Evolutionary conservation across 1,284 basidiomycete species (phyloP).

Genomic region (Leccinum pachyderme): DNA sequence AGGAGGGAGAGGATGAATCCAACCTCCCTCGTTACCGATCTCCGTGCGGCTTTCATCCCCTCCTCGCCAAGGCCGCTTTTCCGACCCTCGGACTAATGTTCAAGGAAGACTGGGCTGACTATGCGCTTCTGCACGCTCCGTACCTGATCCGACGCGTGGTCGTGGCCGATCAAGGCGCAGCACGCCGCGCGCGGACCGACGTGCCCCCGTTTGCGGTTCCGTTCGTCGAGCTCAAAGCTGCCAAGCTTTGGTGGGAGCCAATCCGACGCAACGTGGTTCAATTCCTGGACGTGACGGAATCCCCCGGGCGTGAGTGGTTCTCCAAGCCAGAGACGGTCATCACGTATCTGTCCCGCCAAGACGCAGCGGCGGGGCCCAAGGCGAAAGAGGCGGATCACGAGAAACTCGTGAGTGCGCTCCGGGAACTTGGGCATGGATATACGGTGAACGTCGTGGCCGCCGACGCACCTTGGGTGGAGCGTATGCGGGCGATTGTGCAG

Average conservation of each 20-base stretch:
- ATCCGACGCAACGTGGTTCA: constrained; percentile 52
- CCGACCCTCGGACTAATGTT: constrained; percentile 69
- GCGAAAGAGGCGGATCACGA: constrained; percentile 51
- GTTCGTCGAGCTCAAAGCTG: constrained; percentile 53
- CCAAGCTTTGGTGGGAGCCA: constrained; percentile 73
- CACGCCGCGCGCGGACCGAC: constrained; percentile 39
- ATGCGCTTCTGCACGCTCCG: constrained; percentile 61
- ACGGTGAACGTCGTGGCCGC: constrained; percentile 65
- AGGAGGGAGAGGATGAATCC: constrained; percentile 39
- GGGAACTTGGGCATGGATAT: constrained; percentile 54
- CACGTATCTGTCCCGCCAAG: constrained; percentile 73
- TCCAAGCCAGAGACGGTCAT: constrained; percentile 49
- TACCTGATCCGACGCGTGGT: constrained; percentile 76
- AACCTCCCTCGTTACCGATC: constrained; percentile 43
- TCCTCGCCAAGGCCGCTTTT: constrained; percentile 66
- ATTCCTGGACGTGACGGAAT: constrained; percentile 45
- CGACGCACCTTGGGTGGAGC: constrained; percentile 51
- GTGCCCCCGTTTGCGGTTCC: constrained; percentile 52
- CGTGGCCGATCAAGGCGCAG: constrained; percentile 71
- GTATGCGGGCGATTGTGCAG: constrained; percentile 65
- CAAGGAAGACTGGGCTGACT: constrained; percentile 74
- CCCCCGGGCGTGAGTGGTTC: constrained; percentile 28
- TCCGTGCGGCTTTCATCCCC: constrained; percentile 59
- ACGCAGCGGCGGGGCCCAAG: constrained; percentile 42
- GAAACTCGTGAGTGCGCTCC: constrained; percentile 48